Percentiles rank a stretch among this genome's conserved stretches.
These are phyloP conservation scores for Colletotrichum lindemuthianum DNA, from an alignment of 2,329 filamentous ascomycete species.

Conservation along the genomic window DNA sequence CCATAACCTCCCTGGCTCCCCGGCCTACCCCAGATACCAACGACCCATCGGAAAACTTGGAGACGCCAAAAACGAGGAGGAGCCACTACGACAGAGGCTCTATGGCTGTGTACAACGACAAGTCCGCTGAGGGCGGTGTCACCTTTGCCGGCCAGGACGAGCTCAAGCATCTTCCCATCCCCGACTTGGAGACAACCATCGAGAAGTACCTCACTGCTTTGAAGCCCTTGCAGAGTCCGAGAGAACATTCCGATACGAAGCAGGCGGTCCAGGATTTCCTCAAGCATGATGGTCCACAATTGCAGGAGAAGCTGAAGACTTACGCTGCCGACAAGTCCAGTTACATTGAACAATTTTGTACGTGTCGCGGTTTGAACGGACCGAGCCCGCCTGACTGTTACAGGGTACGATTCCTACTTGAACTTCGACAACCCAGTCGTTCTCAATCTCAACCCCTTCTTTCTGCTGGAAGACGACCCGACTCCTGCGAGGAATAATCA, in stretches of 20 bases:
- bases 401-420: constrained; percentile 96
- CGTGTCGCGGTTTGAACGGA: constrained; percentile 48
- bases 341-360: constrained; percentile 99
- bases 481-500: constrained; percentile 97
- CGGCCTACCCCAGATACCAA: constrained; percentile 52
- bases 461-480: constrained; percentile 95
- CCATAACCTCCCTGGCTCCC: constrained; percentile 50
- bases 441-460: constrained; percentile 97
- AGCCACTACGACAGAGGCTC: constrained; percentile 43
- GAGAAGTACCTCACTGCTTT: constrained; percentile 83
- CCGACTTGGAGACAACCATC: constrained; percentile 82
- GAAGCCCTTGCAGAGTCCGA: constrained; percentile 79
- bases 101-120: constrained; percentile 63
- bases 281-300: constrained; percentile 78
- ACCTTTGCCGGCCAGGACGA: constrained; percentile 91
- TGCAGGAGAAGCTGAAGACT: constrained; percentile 89
- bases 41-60: constrained; percentile 30
- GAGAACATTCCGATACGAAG: constrained; percentile 86
- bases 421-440: constrained; percentile 99
- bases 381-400: background rate
- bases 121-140: constrained; percentile 73
- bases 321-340: constrained; percentile 93
- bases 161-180: constrained; percentile 91
- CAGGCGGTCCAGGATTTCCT: constrained; percentile 86
- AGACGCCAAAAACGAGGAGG: constrained; percentile 16